phyloP scores from a whole-genome alignment of 345 rosid genomes.

The Melaleuca quinquenervia region DNA sequence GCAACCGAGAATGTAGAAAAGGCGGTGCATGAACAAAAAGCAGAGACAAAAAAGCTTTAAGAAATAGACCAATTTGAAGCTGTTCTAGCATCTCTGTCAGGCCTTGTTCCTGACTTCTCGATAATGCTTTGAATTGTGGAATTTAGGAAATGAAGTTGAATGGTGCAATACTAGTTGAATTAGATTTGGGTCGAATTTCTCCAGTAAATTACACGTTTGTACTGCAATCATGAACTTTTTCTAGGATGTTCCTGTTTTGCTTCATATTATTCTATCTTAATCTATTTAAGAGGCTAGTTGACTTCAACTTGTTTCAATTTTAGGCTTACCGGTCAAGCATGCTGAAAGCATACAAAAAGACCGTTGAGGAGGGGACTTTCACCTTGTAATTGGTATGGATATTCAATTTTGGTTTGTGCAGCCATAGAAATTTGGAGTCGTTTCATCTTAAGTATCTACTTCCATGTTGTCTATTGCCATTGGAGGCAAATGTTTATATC shows the following conservation, averaged over 20 bases:
- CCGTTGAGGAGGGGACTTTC: constrained; percentile 86
- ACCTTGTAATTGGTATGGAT: constrained; percentile 68
- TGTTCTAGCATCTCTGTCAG: neutral
- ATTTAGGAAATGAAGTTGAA: neutral
- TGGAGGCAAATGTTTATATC: neutral
- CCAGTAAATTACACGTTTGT: neutral
- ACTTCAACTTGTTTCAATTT: neutral
- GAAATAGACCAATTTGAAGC: neutral
- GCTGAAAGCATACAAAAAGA: constrained; percentile 88
- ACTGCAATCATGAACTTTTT: neutral
- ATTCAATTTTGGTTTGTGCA: constrained; percentile 15
- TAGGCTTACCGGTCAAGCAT: constrained; percentile 90
- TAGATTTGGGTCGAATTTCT: neutral
- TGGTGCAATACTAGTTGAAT: neutral
- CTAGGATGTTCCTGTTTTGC: neutral
- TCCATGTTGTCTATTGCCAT: neutral
- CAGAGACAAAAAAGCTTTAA: neutral
- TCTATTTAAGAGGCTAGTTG: neutral
- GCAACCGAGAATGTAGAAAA: neutral
- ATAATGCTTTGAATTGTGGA: neutral
- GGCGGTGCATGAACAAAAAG: neutral
- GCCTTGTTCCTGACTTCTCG: neutral
- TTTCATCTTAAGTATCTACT: neutral
- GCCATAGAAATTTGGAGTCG: constrained; percentile 2
- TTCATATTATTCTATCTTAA: neutral